Percentiles rank a stretch among this genome's conserved stretches.
Evolutionary conservation across 441 rosid genomes (phyloP).

Genomic region (Erodium trifolium): DNA sequence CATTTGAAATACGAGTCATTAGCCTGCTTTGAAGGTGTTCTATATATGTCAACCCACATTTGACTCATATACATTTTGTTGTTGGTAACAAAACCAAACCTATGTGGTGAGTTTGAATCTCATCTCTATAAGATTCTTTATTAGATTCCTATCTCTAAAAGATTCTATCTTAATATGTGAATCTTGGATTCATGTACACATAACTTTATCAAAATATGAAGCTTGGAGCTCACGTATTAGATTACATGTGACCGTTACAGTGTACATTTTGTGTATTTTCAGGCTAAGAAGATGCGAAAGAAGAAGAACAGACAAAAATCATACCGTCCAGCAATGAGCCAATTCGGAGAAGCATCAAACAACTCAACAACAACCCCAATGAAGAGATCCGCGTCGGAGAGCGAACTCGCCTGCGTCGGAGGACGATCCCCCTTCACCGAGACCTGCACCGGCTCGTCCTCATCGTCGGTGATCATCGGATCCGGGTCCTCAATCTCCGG

Average conservation of each 20-base stretch:
- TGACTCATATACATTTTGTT: too few species aligned
- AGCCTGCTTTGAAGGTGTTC: too few species aligned
- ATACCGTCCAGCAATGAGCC: not conserved
- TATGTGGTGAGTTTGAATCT: too few species aligned
- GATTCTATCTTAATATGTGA: too few species aligned
- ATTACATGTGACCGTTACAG: not conserved
- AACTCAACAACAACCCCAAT: not conserved
- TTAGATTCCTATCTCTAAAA: too few species aligned
- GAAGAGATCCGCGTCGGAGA: not conserved
- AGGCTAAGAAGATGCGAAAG: conserved; percentile 34
- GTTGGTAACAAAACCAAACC: too few species aligned
- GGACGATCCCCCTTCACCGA: not conserved
- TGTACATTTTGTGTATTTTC: not conserved
- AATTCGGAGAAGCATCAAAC: not conserved
- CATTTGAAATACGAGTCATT: too few species aligned
- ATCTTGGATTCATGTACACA: too few species aligned
- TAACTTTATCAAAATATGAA: too few species aligned
- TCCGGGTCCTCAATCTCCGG: not conserved
- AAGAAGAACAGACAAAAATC: conserved; percentile 10
- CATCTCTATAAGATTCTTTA: too few species aligned
- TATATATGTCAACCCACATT: too few species aligned
- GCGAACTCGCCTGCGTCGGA: not conserved
- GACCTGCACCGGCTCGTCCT: conserved; percentile 5
- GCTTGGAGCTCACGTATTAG: too few species aligned
- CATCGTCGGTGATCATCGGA: not conserved